Percentiles rank a stretch among this genome's conserved stretches.
These are phyloP conservation scores for Aspergillus chevalieri DNA, from an alignment of 2,329 filamentous ascomycete species.

Conservation along the genomic window DNA sequence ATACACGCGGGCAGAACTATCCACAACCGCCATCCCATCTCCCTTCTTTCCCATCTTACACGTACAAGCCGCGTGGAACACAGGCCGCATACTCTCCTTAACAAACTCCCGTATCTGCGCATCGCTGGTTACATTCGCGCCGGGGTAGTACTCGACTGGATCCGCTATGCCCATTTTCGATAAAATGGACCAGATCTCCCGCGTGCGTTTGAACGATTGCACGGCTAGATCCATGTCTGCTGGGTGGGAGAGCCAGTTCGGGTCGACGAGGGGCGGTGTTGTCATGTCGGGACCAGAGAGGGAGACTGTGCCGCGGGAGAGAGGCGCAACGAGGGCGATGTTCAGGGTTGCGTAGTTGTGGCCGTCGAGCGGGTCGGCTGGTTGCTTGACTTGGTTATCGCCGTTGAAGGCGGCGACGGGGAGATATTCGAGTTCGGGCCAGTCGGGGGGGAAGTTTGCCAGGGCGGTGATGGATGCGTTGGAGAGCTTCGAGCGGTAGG, in stretches of 20 bases:
- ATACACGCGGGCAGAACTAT: conserved; percentile 23
- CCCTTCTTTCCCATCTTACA: conserved; percentile 33
- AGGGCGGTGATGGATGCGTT: conserved; percentile 8
- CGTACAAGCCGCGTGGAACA: conserved; percentile 31
- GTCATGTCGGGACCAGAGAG: conserved; percentile 26
- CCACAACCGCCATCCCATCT: conserved; percentile 30
- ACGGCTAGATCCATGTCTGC: conserved; percentile 41
- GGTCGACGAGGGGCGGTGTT: conserved; percentile 37
- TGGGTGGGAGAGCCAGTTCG: conserved; percentile 37
- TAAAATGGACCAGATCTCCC: conserved; percentile 27
- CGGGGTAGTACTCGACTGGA: conserved; percentile 30
- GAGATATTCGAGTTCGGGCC: conserved; percentile 29
- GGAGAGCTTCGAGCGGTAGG: conserved; percentile 15
- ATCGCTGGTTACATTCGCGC: conserved; percentile 34
- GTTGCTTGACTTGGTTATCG: conserved; percentile 8
- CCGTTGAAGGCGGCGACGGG: conserved; percentile 11
- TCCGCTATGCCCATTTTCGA: conserved; percentile 14
- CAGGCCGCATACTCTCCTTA: conserved; percentile 16
- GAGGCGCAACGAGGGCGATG: conserved; percentile 32
- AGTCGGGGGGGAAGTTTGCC: conserved; percentile 22
- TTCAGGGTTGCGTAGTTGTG: conserved; percentile 25
- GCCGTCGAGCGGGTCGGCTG: conserved; percentile 20
- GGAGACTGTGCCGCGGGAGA: conserved; percentile 41
- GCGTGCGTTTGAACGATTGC: conserved; percentile 35
- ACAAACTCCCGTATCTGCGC: conserved; percentile 34